Conservation (phyloP, 1,284 basidiomycete species). For the Cutaneotrichosporon dermatis region DNA sequence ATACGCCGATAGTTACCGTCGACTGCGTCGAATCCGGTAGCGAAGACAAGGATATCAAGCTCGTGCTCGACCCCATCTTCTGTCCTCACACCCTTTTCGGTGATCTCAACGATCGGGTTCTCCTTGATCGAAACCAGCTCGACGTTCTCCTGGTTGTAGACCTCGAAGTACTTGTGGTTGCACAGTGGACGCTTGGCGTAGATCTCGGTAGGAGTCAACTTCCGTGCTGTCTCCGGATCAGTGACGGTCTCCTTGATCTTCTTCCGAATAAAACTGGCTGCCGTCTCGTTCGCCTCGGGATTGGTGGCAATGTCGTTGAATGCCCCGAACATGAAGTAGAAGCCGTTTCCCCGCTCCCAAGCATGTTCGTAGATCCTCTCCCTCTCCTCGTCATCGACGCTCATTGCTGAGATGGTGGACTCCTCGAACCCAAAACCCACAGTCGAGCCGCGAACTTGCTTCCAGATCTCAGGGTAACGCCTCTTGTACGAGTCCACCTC, state of each 20-base stretch:
- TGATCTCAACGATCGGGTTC: slow-evolving; percentile 8
- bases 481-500: slow-evolving; percentile 2
- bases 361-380: slow-evolving; percentile 8
- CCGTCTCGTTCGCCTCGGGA: slow-evolving; percentile 7
- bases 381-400: slow-evolving; percentile 4
- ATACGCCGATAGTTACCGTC: slow-evolving; percentile 14
- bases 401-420: neutral
- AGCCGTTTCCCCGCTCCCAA: slow-evolving; percentile 14
- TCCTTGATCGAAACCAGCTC: slow-evolving; percentile 10
- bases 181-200: slow-evolving; percentile 15
- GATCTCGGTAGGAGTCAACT: slow-evolving; percentile 8
- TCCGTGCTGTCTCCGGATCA: slow-evolving; percentile 10
- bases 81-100: slow-evolving; percentile 1
- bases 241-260: slow-evolving; percentile 11
- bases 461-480: slow-evolving; percentile 3
- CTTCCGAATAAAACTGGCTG: slow-evolving; percentile 11
- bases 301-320: slow-evolving; percentile 11
- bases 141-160: slow-evolving; percentile 16
- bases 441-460: slow-evolving; percentile 6
- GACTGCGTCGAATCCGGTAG: slow-evolving; percentile 17
- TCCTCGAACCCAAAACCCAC: slow-evolving; percentile 14
- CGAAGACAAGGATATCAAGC: slow-evolving; percentile 14
- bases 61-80: slow-evolving; percentile 9
- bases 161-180: slow-evolving; percentile 15
- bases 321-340: slow-evolving; percentile 16